Conservation (phyloP, 495 filamentous ascomycete genomes). For the Aspergillus heteromorphus region DNA sequence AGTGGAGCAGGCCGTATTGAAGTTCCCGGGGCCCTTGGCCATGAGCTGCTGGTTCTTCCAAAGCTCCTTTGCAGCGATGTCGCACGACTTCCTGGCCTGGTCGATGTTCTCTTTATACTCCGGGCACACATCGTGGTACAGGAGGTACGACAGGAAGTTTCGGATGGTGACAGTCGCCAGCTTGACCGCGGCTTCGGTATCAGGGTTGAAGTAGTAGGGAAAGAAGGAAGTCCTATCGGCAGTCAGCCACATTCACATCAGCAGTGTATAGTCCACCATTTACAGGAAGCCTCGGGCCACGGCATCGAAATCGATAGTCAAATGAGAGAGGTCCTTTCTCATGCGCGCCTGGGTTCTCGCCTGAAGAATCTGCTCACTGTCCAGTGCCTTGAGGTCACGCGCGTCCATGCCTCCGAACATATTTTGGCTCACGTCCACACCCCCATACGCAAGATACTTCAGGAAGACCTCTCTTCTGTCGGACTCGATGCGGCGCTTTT, state of each 20-base stretch:
- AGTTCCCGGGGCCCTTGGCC: constrained; percentile 58
- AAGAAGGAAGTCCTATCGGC: constrained; percentile 41
- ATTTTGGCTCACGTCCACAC: constrained; percentile 61
- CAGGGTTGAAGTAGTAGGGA: constrained; percentile 38
- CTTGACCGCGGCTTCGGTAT: constrained; percentile 45
- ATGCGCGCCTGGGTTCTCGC: constrained; percentile 28
- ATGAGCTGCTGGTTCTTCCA: constrained; percentile 47
- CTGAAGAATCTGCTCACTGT: constrained; percentile 57
- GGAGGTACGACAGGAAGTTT: constrained; percentile 87
- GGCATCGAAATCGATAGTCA: constrained; percentile 74
- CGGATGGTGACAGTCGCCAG: constrained; percentile 56
- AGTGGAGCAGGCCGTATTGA: constrained; percentile 64
- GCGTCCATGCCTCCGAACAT: constrained; percentile 60
- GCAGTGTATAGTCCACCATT: constrained; percentile 13
- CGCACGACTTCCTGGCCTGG: constrained; percentile 61
- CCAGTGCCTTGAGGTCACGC: constrained; percentile 48
- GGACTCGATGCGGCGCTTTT: constrained; percentile 65
- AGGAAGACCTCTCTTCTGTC: constrained; percentile 60
- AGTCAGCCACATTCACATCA: background rate
- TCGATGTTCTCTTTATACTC: constrained; percentile 66
- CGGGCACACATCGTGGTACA: constrained; percentile 77
- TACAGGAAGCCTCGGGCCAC: constrained; percentile 77
- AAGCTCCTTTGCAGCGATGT: constrained; percentile 61
- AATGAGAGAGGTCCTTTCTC: constrained; percentile 32
- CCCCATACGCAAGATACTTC: constrained; percentile 79